Conservation (phyloP, 768 basidiomycete genomes). For the Tylopilus plumbeoviolaceoides region DNA sequence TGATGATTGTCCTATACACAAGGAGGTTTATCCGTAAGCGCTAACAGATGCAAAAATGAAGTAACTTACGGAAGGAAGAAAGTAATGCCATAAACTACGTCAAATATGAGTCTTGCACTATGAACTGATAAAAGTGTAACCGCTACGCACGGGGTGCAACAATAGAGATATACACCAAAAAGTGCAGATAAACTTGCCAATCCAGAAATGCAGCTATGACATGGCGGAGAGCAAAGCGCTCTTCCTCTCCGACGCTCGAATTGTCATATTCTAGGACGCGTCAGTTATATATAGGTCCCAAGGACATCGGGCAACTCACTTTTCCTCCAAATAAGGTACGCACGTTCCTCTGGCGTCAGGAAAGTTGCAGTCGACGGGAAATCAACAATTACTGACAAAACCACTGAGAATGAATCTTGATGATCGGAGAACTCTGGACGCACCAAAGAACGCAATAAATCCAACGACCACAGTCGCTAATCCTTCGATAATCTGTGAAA, state of each 20-base stretch:
- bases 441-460: slow-evolving; percentile 48
- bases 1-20: slow-evolving; percentile 52
- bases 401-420: neutral
- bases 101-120: neutral
- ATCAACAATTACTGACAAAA: slow-evolving; percentile 52
- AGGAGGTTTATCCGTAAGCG: neutral
- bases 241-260: slow-evolving; percentile 37
- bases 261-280: slow-evolving; percentile 40
- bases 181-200: slow-evolving; percentile 49
- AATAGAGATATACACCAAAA: slow-evolving; percentile 41
- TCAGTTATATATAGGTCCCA: slow-evolving; percentile 44
- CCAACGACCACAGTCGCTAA: slow-evolving; percentile 56
- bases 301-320: slow-evolving; percentile 5
- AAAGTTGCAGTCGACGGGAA: slow-evolving; percentile 27
- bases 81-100: slow-evolving; percentile 62
- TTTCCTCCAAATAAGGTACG: slow-evolving; percentile 16
- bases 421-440: slow-evolving; percentile 1
- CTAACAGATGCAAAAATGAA: neutral
- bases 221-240: slow-evolving; percentile 52
- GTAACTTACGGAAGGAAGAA: slow-evolving; percentile 62
- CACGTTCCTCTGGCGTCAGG: slow-evolving; percentile 14
- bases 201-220: slow-evolving; percentile 51
- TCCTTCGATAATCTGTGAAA: slow-evolving; percentile 33
- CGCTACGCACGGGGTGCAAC: slow-evolving; percentile 50
- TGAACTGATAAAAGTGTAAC: neutral